These are phyloP conservation scores for Geranium rotundifolium DNA, from an alignment of 345 rosid genomes.

Conservation along the genomic window DNA sequence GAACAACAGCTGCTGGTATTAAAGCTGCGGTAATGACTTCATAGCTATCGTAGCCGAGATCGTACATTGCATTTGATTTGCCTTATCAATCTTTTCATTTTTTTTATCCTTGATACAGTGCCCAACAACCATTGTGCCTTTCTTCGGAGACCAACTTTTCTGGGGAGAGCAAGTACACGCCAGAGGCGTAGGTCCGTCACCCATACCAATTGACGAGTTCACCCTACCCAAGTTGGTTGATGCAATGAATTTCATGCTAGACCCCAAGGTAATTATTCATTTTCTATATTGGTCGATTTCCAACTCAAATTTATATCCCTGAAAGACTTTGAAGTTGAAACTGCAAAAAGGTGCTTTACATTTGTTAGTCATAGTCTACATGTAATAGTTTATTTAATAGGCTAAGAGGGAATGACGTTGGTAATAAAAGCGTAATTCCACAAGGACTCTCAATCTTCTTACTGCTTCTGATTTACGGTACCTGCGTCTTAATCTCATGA, in stretches of 20 bases:
- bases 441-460: too few relatives aligned
- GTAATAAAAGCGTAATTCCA: too few relatives aligned
- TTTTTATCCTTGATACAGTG: slow-evolving; percentile 38
- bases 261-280: slow-evolving; percentile 9
- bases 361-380: too few relatives aligned
- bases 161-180: slow-evolving; percentile 94
- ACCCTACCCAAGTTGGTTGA: slow-evolving; percentile 62
- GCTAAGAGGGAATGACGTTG: too few relatives aligned
- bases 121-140: slow-evolving; percentile 91
- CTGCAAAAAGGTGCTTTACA: too few relatives aligned
- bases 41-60: background rate
- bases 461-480: too few relatives aligned
- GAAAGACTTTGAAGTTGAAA: too few relatives aligned
- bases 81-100: background rate
- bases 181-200: slow-evolving; percentile 86
- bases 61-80: background rate
- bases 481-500: too few relatives aligned
- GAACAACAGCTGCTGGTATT: slow-evolving; percentile 98
- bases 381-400: too few relatives aligned
- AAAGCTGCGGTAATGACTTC: slow-evolving; percentile 62
- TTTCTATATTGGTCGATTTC: background rate
- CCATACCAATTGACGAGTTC: slow-evolving; percentile 87
- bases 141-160: slow-evolving; percentile 96
- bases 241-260: slow-evolving; percentile 13
- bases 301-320: background rate